Evolutionary conservation across 2,329 filamentous ascomycete genomes (phyloP).

Genomic region (Paecilomyces formosus): DNA sequence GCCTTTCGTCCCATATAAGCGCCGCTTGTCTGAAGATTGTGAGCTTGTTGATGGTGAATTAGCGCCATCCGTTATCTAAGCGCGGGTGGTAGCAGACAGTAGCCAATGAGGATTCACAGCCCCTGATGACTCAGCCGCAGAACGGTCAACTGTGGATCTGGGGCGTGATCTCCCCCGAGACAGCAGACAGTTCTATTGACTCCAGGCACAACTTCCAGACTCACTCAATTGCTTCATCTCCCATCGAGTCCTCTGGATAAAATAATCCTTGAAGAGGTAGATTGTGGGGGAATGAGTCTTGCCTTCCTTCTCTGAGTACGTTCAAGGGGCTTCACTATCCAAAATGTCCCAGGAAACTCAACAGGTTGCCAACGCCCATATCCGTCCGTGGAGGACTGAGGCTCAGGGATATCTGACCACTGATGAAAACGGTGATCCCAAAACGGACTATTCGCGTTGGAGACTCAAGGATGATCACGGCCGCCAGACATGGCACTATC

Average conservation of each 20-base stretch:
- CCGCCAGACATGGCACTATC: conserved; percentile 89
- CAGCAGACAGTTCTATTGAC: neutral
- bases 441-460: conserved; percentile 79
- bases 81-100: neutral
- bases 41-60: neutral
- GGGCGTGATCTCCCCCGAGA: neutral
- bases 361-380: conserved; percentile 15
- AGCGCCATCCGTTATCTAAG: neutral
- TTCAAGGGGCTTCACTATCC: neutral
- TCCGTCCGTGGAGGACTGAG: conserved; percentile 26
- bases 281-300: neutral
- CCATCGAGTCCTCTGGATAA: neutral
- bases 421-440: conserved; percentile 33
- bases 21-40: neutral
- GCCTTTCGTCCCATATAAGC: neutral
- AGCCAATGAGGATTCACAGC: neutral
- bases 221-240: neutral
- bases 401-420: conserved; percentile 26
- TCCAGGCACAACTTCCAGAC: neutral
- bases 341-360: neutral
- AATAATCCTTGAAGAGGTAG: neutral
- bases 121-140: neutral
- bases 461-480: conserved; percentile 75
- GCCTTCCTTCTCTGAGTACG: neutral
- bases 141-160: neutral